Conservation (phyloP, 139 green algal genomes). For the Chara braunii region DNA sequence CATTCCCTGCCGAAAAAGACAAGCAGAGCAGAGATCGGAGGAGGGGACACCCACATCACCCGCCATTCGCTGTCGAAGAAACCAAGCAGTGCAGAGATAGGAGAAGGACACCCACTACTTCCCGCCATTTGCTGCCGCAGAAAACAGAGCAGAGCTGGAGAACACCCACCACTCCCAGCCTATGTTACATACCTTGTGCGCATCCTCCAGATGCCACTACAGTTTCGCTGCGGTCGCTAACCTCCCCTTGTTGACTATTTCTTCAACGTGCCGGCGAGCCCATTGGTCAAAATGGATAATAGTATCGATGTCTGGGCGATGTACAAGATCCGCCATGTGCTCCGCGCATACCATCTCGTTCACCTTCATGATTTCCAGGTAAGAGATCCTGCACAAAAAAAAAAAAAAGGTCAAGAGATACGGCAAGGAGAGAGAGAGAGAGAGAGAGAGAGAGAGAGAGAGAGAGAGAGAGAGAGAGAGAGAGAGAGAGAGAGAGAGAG, state of each 20-base stretch:
- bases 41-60: no score
- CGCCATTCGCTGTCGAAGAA: no score
- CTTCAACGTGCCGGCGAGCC: slow-evolving; percentile 64
- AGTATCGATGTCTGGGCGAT: slow-evolving; percentile 65
- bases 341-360: slow-evolving; percentile 86
- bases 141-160: no score
- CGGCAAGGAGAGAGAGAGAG: background rate
- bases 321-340: slow-evolving; percentile 60
- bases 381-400: slow-evolving; percentile 45
- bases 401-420: slow-evolving; percentile 5
- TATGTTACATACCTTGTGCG: no score
- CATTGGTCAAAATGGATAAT: slow-evolving; percentile 93
- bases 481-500: background rate
- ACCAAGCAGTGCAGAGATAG: no score
- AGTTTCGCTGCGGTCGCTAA: no score
- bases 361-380: slow-evolving; percentile 87
- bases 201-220: no score
- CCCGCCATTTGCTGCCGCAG: no score
- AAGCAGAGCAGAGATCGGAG: no score
- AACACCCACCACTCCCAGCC: no score
- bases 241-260: slow-evolving; percentile 28
- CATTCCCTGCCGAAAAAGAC: no score
- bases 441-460: background rate
- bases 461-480: background rate
- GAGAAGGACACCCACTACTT: no score